Evolutionary conservation across 768 basidiomycete species (phyloP).

Genomic region (Strobilomyces echinocephalus): DNA sequence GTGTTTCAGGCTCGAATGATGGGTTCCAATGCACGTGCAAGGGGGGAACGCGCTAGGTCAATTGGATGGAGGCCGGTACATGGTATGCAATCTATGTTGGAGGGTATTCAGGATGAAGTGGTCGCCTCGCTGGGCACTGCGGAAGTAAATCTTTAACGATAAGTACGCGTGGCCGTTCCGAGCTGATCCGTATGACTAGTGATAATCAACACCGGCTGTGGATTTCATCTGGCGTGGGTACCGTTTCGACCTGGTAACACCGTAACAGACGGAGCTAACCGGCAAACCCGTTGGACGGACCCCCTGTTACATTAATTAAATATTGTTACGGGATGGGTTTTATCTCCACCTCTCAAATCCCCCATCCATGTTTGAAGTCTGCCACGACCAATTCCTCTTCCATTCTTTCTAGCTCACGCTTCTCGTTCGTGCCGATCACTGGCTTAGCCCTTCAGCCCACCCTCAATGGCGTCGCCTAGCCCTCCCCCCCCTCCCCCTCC

Average conservation of each 20-base stretch:
- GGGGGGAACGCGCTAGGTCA: slow-evolving; percentile 16
- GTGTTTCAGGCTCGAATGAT: slow-evolving; percentile 10
- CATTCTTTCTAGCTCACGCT: slow-evolving; percentile 7
- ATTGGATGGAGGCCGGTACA: slow-evolving; percentile 27
- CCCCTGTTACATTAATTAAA: slow-evolving; percentile 1
- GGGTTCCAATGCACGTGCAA: slow-evolving; percentile 20
- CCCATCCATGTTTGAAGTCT: slow-evolving; percentile 3
- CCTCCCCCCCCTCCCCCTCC: not conserved
- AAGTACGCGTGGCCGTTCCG: not conserved
- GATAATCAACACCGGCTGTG: not conserved
- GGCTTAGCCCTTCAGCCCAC: not conserved
- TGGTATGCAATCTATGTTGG: slow-evolving; percentile 38
- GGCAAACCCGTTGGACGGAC: not conserved
- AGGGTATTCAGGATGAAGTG: slow-evolving; percentile 39
- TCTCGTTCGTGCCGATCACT: slow-evolving; percentile 3
- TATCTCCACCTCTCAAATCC: not conserved
- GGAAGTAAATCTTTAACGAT: not conserved
- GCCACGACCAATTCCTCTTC: not conserved
- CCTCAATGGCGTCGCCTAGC: slow-evolving; percentile 16
- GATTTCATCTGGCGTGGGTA: not conserved
- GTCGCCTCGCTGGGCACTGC: slow-evolving; percentile 16
- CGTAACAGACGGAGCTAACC: slow-evolving; percentile 10
- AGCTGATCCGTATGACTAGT: not conserved
- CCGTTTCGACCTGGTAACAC: slow-evolving; percentile 6
- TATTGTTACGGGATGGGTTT: not conserved